Evolutionary conservation across 305 asterid genomes (phyloP).

Genomic region (Caryopteris hybrid): DNA sequence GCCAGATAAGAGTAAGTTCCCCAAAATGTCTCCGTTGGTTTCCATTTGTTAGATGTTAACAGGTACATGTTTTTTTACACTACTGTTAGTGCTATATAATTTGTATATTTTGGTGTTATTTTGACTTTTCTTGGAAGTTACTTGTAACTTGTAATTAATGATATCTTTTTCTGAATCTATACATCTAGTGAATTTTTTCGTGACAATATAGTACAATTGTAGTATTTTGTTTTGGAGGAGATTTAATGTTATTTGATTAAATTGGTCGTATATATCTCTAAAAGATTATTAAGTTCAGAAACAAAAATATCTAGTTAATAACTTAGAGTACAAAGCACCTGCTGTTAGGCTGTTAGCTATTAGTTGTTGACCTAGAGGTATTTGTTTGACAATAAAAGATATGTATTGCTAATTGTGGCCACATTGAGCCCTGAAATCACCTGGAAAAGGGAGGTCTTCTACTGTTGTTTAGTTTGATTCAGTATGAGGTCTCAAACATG

Average conservation of each 20-base stretch:
- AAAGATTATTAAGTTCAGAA: neutral
- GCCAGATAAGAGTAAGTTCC: constrained; percentile 75
- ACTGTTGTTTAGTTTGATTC: neutral
- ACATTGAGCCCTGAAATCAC: neutral
- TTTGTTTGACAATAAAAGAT: neutral
- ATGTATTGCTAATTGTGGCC: constrained; percentile 7
- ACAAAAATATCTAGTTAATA: neutral
- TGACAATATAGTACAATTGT: neutral
- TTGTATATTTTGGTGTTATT: neutral
- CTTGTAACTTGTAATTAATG: neutral
- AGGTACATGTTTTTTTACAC: neutral
- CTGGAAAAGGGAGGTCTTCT: neutral
- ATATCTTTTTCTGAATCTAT: constrained; percentile 3
- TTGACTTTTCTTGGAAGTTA: constrained; percentile 1
- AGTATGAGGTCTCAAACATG: neutral
- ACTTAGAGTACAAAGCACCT: neutral
- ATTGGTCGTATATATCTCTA: neutral
- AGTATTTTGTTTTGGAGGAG: neutral
- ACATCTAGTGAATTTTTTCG: neutral
- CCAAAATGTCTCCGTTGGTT: constrained; percentile 3
- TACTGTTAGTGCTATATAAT: neutral
- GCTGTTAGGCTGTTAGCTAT: neutral
- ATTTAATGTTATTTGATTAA: neutral
- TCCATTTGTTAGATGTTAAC: constrained; percentile 9
- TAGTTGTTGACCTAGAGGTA: constrained; percentile 3